These are phyloP conservation scores for Coniochaeta sp. DNA, from an alignment of 2,329 filamentous ascomycete genomes.

Conservation along the genomic window DNA sequence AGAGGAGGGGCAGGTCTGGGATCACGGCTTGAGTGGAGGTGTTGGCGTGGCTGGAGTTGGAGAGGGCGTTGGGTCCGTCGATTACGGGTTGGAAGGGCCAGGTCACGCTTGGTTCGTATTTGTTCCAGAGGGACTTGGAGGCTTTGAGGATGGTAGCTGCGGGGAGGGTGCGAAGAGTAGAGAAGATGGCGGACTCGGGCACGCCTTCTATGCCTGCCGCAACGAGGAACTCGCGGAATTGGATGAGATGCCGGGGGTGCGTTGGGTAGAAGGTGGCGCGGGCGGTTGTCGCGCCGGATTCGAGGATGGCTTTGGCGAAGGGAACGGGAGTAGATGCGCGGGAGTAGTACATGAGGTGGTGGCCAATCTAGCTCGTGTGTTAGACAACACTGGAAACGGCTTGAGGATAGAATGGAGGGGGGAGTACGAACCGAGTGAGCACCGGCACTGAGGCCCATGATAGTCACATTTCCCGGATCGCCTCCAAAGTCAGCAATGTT, in stretches of 20 bases:
- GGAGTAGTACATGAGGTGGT: slow-evolving; percentile 51
- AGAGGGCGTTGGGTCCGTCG: slow-evolving; percentile 34
- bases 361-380: slow-evolving; percentile 46
- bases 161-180: slow-evolving; percentile 37
- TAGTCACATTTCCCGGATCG: slow-evolving; percentile 46
- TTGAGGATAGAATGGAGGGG: neutral
- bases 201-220: slow-evolving; percentile 42
- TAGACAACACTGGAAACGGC: neutral
- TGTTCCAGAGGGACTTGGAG: slow-evolving; percentile 33
- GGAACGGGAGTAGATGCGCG: slow-evolving; percentile 31
- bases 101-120: slow-evolving; percentile 33
- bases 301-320: slow-evolving; percentile 47
- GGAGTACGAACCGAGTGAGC: slow-evolving; percentile 46
- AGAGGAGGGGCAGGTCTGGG: slow-evolving; percentile 46
- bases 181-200: slow-evolving; percentile 40
- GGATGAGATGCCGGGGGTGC: slow-evolving; percentile 48
- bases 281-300: slow-evolving; percentile 49
- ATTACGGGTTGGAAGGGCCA: slow-evolving; percentile 67
- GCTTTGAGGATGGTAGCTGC: slow-evolving; percentile 29
- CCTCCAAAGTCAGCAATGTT: slow-evolving; percentile 56
- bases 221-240: slow-evolving; percentile 47
- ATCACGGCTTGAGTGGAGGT: slow-evolving; percentile 35
- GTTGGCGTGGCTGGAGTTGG: slow-evolving; percentile 9
- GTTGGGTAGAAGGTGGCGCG: slow-evolving; percentile 43
- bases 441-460: slow-evolving; percentile 55